Evolutionary conservation across 768 basidiomycete genomes (phyloP), one percentile per base, ranked within the genome.

Genomic region (Suillus weaverae): DNA sequence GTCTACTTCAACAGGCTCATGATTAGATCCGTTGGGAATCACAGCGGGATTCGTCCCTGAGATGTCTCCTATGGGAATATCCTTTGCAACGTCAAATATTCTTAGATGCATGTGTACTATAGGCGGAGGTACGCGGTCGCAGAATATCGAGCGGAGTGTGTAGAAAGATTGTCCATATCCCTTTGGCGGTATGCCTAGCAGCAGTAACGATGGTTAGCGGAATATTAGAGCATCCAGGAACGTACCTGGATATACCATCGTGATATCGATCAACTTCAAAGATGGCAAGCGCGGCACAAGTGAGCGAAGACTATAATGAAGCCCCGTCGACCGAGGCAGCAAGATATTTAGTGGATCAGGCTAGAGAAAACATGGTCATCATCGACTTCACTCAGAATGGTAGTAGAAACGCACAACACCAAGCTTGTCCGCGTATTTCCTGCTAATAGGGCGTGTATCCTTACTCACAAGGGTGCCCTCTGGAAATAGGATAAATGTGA

Each of bases 401-500:
- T 39, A 53, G 30, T 16, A n/a, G 1, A 55, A 32, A 85, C 95
- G 79, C 72, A 97, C 95, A 64, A 97, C 88, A 7, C 91, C 92
- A 71, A 88, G 85, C 78, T 92, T 95, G 64, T 94, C 89, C 6
- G 96, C 95, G 72, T 88, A 99, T 70, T 89, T 90, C 78, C 86
- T 87, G 76, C 92, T 95, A 68, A 90, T 82, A 0, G 94, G 94
- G 55, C 94, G 78, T 5, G 96, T 99, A 66, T 95, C 81, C 67
- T 86, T 84, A 75, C 93, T 95, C 16, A 96, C 90, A 33, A 99
- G 88, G 5, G 97, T 98, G 36, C 97, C 97, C 75, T 99, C 97
- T 0, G 97, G 97, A 74, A 96, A 99, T 54, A 98, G 83, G 62
- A 98, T 81, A 70, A 97, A 86, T 66, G 89, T 88, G 50, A 97